A percentile compares a stretch with the other conserved stretches of the same genome.
phyloP scores from a whole-genome alignment of 2,329 filamentous ascomycete species.

The Pseudogymnoascus sp. region DNA sequence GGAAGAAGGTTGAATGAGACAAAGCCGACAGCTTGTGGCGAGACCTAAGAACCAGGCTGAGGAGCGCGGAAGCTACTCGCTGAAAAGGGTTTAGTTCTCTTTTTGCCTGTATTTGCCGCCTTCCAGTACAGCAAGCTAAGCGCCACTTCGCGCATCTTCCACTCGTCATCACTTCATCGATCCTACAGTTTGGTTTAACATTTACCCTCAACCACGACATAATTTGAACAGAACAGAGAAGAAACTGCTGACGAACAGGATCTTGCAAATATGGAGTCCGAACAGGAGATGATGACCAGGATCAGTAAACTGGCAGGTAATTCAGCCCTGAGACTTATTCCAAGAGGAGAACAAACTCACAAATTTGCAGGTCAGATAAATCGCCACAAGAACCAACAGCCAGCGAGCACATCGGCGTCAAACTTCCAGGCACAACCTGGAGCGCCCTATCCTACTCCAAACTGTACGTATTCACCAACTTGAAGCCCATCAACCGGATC shows the following conservation, averaged over 20 bases:
- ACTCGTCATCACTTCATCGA: background rate
- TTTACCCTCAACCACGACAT: background rate
- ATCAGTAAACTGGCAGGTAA: constrained; percentile 52
- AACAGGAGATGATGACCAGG: constrained; percentile 48
- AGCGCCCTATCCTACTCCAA: constrained; percentile 11
- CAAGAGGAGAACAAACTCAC: constrained; percentile 41
- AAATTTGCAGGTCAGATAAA: constrained; percentile 64
- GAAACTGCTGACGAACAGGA: background rate
- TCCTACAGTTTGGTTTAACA: background rate
- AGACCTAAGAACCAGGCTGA: constrained; percentile 1
- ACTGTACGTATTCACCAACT: background rate
- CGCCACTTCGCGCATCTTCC: constrained; percentile 2
- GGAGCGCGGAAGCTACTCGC: constrained; percentile 1
- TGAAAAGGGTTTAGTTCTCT: background rate
- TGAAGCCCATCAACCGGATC: background rate
- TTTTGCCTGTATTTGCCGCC: constrained; percentile 4
- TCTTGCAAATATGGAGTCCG: constrained; percentile 37
- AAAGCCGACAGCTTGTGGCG: background rate
- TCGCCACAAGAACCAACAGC: constrained; percentile 62
- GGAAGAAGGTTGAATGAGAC: constrained; percentile 10
- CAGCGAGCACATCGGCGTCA: constrained; percentile 38
- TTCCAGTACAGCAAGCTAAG: constrained; percentile 4
- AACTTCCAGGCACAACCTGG: constrained; percentile 12
- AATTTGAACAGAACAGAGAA: background rate
- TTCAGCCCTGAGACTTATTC: constrained; percentile 34